These are phyloP conservation scores for Beauveria bassiana DNA, from an alignment of 2,329 filamentous ascomycete species.

Conservation along the genomic window DNA sequence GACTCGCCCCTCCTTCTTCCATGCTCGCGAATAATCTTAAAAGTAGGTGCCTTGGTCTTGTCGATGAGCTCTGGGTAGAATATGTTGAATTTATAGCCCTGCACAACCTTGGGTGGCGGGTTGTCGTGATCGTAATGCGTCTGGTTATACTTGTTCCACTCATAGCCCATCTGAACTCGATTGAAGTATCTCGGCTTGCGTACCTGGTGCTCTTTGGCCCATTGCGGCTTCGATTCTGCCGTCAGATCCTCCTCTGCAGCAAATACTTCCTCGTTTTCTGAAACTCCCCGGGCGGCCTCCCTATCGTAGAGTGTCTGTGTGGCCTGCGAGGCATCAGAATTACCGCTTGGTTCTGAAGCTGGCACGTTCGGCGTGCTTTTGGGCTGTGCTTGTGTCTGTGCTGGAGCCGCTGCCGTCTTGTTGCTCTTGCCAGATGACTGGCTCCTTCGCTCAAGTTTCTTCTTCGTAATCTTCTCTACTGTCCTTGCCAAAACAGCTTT, in stretches of 20 bases:
- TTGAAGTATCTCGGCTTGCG: slow-evolving; percentile 97
- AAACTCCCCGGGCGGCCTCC: slow-evolving; percentile 82
- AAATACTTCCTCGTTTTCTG: slow-evolving; percentile 94
- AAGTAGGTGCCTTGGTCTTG: slow-evolving; percentile 88
- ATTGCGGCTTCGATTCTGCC: slow-evolving; percentile 54
- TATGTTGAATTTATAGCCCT: slow-evolving; percentile 99
- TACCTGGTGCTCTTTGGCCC: slow-evolving; percentile 78
- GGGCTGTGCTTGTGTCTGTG: slow-evolving; percentile 16
- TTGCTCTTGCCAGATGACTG: slow-evolving; percentile 40
- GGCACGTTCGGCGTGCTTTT: background rate
- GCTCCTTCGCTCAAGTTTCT: slow-evolving; percentile 6
- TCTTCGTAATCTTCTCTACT: slow-evolving; percentile 66
- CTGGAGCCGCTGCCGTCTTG: background rate
- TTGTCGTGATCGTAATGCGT: slow-evolving; percentile 99
- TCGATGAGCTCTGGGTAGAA: slow-evolving; percentile 98
- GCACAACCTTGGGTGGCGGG: slow-evolving; percentile 93
- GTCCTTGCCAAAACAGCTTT: slow-evolving; percentile 75
- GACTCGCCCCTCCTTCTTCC: slow-evolving; percentile 85
- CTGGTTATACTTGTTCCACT: slow-evolving; percentile 99
- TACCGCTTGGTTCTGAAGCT: background rate
- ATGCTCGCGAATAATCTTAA: slow-evolving; percentile 89
- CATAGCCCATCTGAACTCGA: slow-evolving; percentile 96
- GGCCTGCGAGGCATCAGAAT: slow-evolving; percentile 77
- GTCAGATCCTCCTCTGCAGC: slow-evolving; percentile 76
- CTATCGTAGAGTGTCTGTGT: slow-evolving; percentile 87